A percentile compares a stretch with the other conserved stretches of the same genome.
phyloP scores from a whole-genome alignment of 1,139 yeast species.

The Protomyces inouyei region DNA sequence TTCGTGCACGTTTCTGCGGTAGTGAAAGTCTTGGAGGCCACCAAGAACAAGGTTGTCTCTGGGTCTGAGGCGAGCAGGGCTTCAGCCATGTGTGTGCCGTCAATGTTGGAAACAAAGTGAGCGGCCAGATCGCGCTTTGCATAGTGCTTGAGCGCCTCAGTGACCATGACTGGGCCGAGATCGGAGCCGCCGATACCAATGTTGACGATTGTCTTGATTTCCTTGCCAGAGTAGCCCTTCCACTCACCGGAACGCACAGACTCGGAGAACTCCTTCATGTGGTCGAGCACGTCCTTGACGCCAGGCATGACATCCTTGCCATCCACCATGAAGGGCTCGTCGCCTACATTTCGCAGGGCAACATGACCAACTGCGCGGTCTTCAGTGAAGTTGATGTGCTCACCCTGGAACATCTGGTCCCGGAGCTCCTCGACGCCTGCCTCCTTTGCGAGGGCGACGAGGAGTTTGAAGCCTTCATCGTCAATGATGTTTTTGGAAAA shows the following conservation, averaged over 20 bases:
- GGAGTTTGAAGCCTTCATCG: slow-evolving; percentile 65
- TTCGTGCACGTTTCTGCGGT: slow-evolving; percentile 97
- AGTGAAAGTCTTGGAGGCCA: slow-evolving; percentile 94
- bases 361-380: slow-evolving; percentile 94
- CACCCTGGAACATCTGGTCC: slow-evolving; percentile 87
- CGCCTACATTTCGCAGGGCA: slow-evolving; percentile 87
- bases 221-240: slow-evolving; percentile 96
- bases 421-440: slow-evolving; percentile 82
- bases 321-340: slow-evolving; percentile 79
- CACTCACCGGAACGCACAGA: slow-evolving; percentile 85
- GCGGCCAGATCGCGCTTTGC: slow-evolving; percentile 63
- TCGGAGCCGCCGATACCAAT: slow-evolving; percentile 99
- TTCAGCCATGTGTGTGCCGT: slow-evolving; percentile 96
- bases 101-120: slow-evolving; percentile 96
- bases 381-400: slow-evolving; percentile 90
- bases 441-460: slow-evolving; percentile 79
- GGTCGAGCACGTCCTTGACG: slow-evolving; percentile 83
- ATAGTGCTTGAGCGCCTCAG: slow-evolving; percentile 93
- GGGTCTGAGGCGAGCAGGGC: slow-evolving; percentile 69
- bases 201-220: slow-evolving; percentile 88
- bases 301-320: slow-evolving; percentile 84
- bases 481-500: slow-evolving; percentile 89
- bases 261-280: slow-evolving; percentile 93
- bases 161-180: slow-evolving; percentile 98
- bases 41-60: slow-evolving; percentile 87